Conservation (phyloP, 164 flowering plant species). For the Malania oleifera region DNA sequence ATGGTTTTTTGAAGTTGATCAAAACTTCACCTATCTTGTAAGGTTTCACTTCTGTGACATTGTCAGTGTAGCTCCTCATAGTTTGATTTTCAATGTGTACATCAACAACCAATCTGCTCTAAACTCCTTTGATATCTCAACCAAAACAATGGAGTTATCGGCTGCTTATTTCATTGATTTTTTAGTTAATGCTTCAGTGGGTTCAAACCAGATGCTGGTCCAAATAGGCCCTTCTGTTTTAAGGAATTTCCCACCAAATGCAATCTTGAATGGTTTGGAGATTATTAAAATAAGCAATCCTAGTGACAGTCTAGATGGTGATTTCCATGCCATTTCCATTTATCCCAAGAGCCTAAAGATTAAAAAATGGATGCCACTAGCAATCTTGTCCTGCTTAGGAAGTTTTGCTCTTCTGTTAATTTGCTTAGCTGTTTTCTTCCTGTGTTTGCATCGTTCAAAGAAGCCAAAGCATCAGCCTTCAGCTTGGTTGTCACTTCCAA, state of each 20-base stretch:
- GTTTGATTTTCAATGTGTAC: constrained; percentile 39
- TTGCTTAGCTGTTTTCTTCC: constrained; percentile 11
- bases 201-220: constrained; percentile 23
- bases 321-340: constrained; percentile 5
- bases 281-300: constrained; percentile 43
- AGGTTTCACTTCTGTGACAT: constrained; percentile 61
- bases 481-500: constrained; percentile 29
- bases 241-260: constrained; percentile 29
- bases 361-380: constrained; percentile 11
- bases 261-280: constrained; percentile 55
- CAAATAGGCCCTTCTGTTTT: constrained; percentile 41
- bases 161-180: constrained; percentile 41
- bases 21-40: constrained; percentile 34
- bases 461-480: constrained; percentile 16
- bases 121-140: constrained; percentile 35
- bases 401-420: constrained; percentile 21
- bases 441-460: constrained; percentile 13
- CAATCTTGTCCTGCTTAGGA: constrained; percentile 19
- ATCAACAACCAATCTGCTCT: constrained; percentile 40
- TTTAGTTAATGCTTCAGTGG: constrained; percentile 23
- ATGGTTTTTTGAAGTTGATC: constrained; percentile 43
- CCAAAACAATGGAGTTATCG: constrained; percentile 28
- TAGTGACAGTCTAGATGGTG: constrained; percentile 28
- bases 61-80: constrained; percentile 28
- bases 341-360: constrained; percentile 13